Evolutionary conservation across 176 grass and related monocot genomes (phyloP).

Genomic region (Oropetium thomaeum): DNA sequence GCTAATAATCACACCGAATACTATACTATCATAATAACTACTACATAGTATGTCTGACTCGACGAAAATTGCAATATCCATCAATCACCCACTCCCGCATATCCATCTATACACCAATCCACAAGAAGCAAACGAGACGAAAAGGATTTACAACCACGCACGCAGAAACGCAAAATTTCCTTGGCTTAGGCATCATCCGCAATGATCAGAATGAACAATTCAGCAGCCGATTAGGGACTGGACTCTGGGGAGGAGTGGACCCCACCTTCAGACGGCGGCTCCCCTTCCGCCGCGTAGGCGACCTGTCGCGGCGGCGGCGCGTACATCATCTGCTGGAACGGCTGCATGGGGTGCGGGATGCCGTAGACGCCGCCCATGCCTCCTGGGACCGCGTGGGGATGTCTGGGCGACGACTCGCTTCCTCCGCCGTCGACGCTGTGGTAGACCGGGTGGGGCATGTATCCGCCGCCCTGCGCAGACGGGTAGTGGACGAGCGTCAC

Average conservation of each 20-base stretch:
- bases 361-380: conserved; percentile 37
- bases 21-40: conserved; percentile 19
- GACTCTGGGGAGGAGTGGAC: conserved; percentile 30
- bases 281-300: conserved; percentile 28
- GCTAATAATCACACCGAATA: conserved; percentile 26
- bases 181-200: conserved; percentile 15
- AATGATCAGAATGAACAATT: conserved; percentile 25
- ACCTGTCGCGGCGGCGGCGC: conserved; percentile 10
- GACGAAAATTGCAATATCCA: conserved; percentile 43
- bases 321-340: conserved; percentile 42
- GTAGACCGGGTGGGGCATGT: conserved; percentile 42
- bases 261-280: conserved; percentile 28
- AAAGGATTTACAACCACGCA: neutral
- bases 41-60: conserved; percentile 30
- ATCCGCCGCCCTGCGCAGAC: conserved; percentile 29
- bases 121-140: conserved; percentile 17
- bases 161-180: conserved; percentile 26
- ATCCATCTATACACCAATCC: conserved; percentile 49
- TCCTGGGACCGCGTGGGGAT: conserved; percentile 34
- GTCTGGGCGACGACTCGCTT: conserved; percentile 19
- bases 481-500: conserved; percentile 38
- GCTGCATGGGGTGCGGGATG: conserved; percentile 36
- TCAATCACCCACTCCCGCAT: conserved; percentile 26
- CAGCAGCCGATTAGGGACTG: neutral
- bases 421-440: conserved; percentile 36